phyloP scores from a whole-genome alignment of 163 green algal species.

The Picocystis sp. region DNA sequence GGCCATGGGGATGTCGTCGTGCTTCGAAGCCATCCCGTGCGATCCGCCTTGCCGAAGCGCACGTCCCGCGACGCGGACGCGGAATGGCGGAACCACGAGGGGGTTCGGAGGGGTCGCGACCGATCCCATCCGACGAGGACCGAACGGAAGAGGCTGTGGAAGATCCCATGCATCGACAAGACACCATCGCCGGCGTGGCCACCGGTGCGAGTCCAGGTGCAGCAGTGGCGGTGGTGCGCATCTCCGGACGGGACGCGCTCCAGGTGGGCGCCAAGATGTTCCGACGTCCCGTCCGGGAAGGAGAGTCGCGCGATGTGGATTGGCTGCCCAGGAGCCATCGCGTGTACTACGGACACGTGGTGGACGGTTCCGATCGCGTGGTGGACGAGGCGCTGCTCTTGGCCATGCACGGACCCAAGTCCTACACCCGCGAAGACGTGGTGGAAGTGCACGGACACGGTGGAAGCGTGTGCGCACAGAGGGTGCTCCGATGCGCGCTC shows the following conservation, averaged over 20 bases:
- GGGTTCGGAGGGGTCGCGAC: too few species aligned
- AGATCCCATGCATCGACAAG: slow-evolving; percentile 3
- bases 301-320: not conserved
- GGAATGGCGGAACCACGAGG: too few species aligned
- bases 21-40: too few species aligned
- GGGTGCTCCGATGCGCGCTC: slow-evolving; percentile 56
- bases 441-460: slow-evolving; percentile 88
- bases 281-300: slow-evolving; percentile 3
- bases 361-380: slow-evolving; percentile 31
- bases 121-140: too few species aligned
- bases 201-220: slow-evolving; percentile 31
- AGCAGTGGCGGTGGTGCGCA: slow-evolving; percentile 53
- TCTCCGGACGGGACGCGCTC: slow-evolving; percentile 48
- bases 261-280: slow-evolving; percentile 39
- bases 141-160: too few species aligned
- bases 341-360: slow-evolving; percentile 62
- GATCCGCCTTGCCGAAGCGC: too few species aligned
- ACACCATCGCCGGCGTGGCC: slow-evolving; percentile 57
- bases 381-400: slow-evolving; percentile 69
- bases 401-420: slow-evolving; percentile 58
- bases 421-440: slow-evolving; percentile 89
- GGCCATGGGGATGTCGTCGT: too few species aligned
- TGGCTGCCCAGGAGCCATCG: slow-evolving; percentile 54
- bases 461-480: slow-evolving; percentile 52
- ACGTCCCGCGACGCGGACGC: too few species aligned